These are phyloP conservation scores for Bjerkandera adusta DNA, from an alignment of 1,284 basidiomycete species.

Conservation along the genomic window DNA sequence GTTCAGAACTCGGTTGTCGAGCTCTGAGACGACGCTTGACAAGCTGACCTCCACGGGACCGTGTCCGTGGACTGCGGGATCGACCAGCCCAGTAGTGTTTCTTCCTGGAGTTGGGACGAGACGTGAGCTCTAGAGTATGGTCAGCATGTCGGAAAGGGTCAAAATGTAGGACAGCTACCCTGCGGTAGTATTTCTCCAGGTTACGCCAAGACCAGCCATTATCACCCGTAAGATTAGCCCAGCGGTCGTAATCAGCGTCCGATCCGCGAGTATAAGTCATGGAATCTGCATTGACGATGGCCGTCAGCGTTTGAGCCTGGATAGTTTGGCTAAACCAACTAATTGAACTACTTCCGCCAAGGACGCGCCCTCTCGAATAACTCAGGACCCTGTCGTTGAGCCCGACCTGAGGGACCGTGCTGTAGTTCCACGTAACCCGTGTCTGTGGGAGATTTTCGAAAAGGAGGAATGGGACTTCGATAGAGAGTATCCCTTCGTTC, in stretches of 20 bases:
- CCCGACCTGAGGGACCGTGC: conserved; percentile 32
- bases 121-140: conserved; percentile 6
- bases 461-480: conserved; percentile 26
- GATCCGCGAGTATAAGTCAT: conserved; percentile 42
- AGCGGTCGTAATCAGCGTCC: conserved; percentile 38
- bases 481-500: conserved; percentile 20
- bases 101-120: conserved; percentile 10
- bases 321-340: no score
- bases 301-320: no score
- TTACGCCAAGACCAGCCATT: conserved; percentile 39
- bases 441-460: conserved; percentile 18
- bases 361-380: conserved; percentile 34
- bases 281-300: no score
- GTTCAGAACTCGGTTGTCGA: conserved; percentile 3
- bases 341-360: conserved; percentile 37
- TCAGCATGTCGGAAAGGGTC: neutral
- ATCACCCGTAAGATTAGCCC: conserved; percentile 36
- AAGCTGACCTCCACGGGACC: conserved; percentile 11
- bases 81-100: conserved; percentile 7
- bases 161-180: conserved; percentile 15
- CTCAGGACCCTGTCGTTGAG: conserved; percentile 27
- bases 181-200: conserved; percentile 25
- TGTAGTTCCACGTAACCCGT: conserved; percentile 34
- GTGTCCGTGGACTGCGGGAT: conserved; percentile 7
- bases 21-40: neutral